Base-by-base conservation (phyloP, 2,329 filamentous ascomycete genomes). In the Fusarium pseudonygamai region DNA sequence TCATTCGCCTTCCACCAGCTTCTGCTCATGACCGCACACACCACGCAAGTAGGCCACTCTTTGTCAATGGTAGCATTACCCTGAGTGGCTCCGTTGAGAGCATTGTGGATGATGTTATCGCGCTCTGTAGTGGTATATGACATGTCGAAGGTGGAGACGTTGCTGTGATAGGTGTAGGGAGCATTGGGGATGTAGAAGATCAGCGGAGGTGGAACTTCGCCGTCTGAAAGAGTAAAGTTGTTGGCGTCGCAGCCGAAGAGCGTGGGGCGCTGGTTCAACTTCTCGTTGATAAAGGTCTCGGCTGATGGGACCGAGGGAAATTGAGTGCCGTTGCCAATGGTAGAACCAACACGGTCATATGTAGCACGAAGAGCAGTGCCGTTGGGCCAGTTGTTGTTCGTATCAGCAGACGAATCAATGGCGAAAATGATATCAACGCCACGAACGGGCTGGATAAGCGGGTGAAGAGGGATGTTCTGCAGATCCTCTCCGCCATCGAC, bases 1-100 rank as follows among this genome's bases (percentile, higher is more conserved):
- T 92, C 92, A 22, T 87, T 85, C 0, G 93, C 95, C 55, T 94
- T 88, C 71, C 90, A 86, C 74, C 96, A 89, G 74, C 92, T 94
- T 72, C 96, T 89, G 64, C 88, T 89, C 32, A 98, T 87, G 26
- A 97, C 91, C 9, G 96, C 96, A 82, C 96, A 99, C n/a, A 91
- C 94, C 6, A 97, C 92, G 77, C 96, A 99, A 3, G 90, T 87
- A 1, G 92, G 87, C 96, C 96, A 99, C 69, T 92, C 82, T 6
- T 83, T 76, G 79, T 97, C 92, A 7, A 92, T 79, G 1, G 94
- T 95, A 50, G 87, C 89, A 82, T 98, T 98, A 59, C 89, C 94
- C 84, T 93, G 92, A 0, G 95, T 98, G 5, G 89, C 95, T 30
- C 92, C 90, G 74, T 96, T 89, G 84, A 93, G 95, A 28, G 94